Conservation (phyloP, 768 basidiomycete genomes). For the Auricularia sp. region DNA sequence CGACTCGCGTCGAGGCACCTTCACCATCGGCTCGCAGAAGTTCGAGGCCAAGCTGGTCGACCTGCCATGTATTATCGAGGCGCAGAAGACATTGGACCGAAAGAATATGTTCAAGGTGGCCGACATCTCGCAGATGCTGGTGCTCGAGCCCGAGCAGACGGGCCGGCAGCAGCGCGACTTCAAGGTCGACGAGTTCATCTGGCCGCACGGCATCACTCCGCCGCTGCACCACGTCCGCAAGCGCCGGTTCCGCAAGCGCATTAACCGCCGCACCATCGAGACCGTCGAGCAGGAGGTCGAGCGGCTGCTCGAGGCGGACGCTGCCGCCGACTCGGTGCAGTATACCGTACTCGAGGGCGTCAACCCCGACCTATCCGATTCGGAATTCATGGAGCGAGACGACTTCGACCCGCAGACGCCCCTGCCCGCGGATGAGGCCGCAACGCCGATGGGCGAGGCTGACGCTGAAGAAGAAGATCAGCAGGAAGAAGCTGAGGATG, state of each 20-base stretch:
- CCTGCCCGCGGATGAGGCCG: conserved; percentile 51
- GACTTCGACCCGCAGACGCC: conserved; percentile 53
- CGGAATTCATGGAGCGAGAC: conserved; percentile 71
- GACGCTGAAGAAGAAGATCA: conserved; percentile 51
- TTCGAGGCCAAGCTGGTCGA: conserved; percentile 94
- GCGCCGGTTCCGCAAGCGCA: conserved; percentile 82
- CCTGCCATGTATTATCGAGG: conserved; percentile 85
- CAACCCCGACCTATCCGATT: conserved; percentile 83
- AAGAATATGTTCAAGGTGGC: conserved; percentile 98
- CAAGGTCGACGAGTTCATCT: conserved; percentile 92
- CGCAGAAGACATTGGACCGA: conserved; percentile 91
- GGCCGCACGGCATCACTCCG: conserved; percentile 93
- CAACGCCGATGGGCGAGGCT: conserved; percentile 42
- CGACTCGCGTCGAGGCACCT: conserved; percentile 88
- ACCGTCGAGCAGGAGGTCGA: conserved; percentile 92
- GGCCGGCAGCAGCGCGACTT: conserved; percentile 51
- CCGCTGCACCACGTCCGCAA: conserved; percentile 86
- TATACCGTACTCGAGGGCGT: conserved; percentile 84
- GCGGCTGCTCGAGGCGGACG: conserved; percentile 70
- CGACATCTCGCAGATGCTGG: conserved; percentile 93
- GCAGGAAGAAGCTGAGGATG: conserved; percentile 37
- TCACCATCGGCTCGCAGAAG: conserved; percentile 70
- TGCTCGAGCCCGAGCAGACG: conserved; percentile 60
- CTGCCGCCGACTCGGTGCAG: conserved; percentile 61
- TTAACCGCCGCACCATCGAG: conserved; percentile 86